Evolutionary conservation across 768 basidiomycete species (phyloP), one percentile per base, ranked within the genome.

Genomic region (Lactarius psammicola): DNA sequence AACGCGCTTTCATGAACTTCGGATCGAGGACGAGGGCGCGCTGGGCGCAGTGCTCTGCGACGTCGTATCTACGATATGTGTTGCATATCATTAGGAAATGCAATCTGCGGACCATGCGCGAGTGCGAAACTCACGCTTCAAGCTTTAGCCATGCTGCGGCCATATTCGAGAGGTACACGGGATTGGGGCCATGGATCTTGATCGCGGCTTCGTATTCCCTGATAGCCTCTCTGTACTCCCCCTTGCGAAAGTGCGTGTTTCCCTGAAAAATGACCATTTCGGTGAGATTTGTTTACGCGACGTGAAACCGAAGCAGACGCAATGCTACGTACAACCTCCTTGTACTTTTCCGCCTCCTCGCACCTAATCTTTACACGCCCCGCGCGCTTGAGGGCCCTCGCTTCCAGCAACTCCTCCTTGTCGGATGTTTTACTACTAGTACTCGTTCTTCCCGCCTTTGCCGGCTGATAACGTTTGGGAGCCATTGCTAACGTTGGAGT

Each of bases 101-200:
- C n/a, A n/a, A n/a, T 4, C 44, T 2, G 7, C 8, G 5, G 28
- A 28, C 28, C 2, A 31, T 46, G 56, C 34, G 7, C 26, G 4
- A 57, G 6, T 2, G 11, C 6, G n/a, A 51, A 15, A 67, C 74
- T 53, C 42, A 73, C 75, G 51, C 23, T 54, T 76, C 73, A 4
- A 82, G 71, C 66, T 81, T 80, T 15, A 84, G 72, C 68, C 79
- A 79, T 0, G 79, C 75, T 23, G 76, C 75, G 0, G 80, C 77
- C 30, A 83, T 70, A 65, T 84, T 84, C 11, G 76, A 59, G 55
- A 82, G 72, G 60, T 79, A 77, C 4, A 78, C 65, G 0, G 79
- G 74, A 30, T 79, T 75, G 0, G 74, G 71, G 1, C 81, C 78
- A 51, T 82, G 78, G 23, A 76, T 70, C 2, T 71, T 42, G 1